A percentile compares a stretch with the other conserved stretches of the same genome.
phyloP scores from a whole-genome alignment of 768 basidiomycete genomes.

The Neoboletus magnificus region DNA sequence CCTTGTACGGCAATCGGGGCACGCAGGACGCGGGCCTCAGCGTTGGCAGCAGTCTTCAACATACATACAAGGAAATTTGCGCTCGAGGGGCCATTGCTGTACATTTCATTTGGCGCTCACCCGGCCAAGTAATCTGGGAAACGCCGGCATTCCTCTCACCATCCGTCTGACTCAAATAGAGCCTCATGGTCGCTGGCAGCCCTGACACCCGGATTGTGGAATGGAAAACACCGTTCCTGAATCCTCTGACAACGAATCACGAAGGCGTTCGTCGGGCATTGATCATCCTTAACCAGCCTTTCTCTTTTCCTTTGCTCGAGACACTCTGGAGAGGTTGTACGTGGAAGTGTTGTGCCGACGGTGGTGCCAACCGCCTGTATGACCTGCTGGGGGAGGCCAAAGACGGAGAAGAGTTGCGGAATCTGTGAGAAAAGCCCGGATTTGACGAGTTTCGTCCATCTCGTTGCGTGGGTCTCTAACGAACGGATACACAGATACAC shows the following conservation, averaged over 20 bases:
- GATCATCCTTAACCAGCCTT: conserved; percentile 90
- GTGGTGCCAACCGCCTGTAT: conserved; percentile 81
- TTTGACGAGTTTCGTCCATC: neutral
- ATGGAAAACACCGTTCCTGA: conserved; percentile 27
- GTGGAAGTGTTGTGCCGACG: conserved; percentile 78
- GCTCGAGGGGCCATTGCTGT: neutral
- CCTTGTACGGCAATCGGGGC: conserved; percentile 1
- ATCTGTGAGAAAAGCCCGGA: conserved; percentile 8
- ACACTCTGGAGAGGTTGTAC: conserved; percentile 53
- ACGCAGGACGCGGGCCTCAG: conserved; percentile 1
- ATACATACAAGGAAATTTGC: conserved; percentile 20
- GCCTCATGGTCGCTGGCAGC: conserved; percentile 3
- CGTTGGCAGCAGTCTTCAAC: conserved; percentile 2
- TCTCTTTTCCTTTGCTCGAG: conserved; percentile 58
- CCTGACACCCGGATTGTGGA: conserved; percentile 4
- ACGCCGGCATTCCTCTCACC: neutral
- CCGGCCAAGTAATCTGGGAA: neutral
- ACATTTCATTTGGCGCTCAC: neutral
- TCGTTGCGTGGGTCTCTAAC: neutral
- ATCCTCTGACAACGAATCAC: conserved; percentile 9
- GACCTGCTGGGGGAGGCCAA: conserved; percentile 42
- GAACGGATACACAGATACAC: conserved; percentile 47
- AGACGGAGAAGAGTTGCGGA: conserved; percentile 8
- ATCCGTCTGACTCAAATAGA: neutral
- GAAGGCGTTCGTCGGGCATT: conserved; percentile 44